A percentile compares a stretch with the other conserved stretches of the same genome.
phyloP scores from a whole-genome alignment of 1,284 basidiomycete species.

The Melampsora larici-populina region DNA sequence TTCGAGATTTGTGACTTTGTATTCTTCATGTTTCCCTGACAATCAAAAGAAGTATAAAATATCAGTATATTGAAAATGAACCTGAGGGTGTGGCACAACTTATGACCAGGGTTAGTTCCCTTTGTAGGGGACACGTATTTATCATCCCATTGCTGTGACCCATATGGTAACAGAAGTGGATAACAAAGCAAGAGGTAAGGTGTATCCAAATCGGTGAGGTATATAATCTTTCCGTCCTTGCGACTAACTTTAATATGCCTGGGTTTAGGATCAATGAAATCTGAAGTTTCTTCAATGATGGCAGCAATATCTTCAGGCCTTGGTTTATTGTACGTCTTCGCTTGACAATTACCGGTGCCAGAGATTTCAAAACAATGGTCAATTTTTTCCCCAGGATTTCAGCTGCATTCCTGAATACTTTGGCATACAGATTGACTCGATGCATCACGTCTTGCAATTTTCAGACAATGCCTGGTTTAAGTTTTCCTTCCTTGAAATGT shows the following conservation, averaged over 20 bases:
- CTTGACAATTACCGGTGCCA: too few relatives aligned
- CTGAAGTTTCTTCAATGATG: background rate
- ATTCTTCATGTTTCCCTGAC: background rate
- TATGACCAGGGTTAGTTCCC: conserved; percentile 45
- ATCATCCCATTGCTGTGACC: background rate
- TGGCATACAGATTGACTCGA: too few relatives aligned
- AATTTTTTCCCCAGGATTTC: background rate
- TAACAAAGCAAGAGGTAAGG: background rate
- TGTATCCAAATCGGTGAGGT: background rate
- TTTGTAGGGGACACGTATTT: fast-evolving
- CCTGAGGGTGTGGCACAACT: too few relatives aligned
- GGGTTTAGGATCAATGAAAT: too few relatives aligned
- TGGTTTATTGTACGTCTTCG: too few relatives aligned
- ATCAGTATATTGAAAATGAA: background rate
- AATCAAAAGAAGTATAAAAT: too few relatives aligned
- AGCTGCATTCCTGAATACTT: background rate
- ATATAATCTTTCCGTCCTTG: background rate
- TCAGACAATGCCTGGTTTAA: too few relatives aligned
- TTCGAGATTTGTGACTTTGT: background rate
- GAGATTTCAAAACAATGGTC: background rate
- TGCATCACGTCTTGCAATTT: too few relatives aligned
- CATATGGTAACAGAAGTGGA: conserved; percentile 4
- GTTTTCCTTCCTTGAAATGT: too few relatives aligned
- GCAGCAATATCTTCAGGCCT: background rate
- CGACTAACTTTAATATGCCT: background rate